Base-by-base conservation (phyloP, 2,329 filamentous ascomycete species). In the Sodiomyces alkalinus region DNA sequence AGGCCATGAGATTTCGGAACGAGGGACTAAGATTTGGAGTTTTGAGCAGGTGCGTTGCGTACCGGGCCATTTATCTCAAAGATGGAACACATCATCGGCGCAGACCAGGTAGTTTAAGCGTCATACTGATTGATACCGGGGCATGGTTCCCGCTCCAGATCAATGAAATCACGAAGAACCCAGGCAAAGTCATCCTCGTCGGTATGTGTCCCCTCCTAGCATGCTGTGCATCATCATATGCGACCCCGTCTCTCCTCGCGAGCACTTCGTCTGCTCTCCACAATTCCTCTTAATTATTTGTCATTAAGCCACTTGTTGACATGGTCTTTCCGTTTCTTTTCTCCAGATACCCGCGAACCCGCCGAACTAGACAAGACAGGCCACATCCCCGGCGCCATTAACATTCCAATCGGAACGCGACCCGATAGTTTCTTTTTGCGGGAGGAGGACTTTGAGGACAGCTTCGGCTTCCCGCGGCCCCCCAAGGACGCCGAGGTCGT, bases 381-480 rank as follows among this genome's bases (percentile, higher is more conserved):
- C 38, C 67, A 59, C 36, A 94, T 98, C 45, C 90, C 90, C 1
- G 68, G 68, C 25, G 74, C 85, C 1, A 57, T 87, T 43, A 87
- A 87, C 58, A 70, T 98, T 27, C 87, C 90, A 28, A 64, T 96
- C 37, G 68, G 64, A 6, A 77, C 74, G 5, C 65, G 74, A 22
- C 75, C 85, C 1, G 85, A 94, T 51, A 77, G 77, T 33, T 74
- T 92, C 44, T 78, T 85, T 51, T 64, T 94, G 6, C 49, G 63
- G 0, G 61, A 65, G 1, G 78, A 81, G 9, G 85, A 93, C 38
- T 96, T 96, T 46, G 68, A 80, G 46, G 80, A 83, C 34, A 59
- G 76, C 11, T 86, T 83, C 52, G 86, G 83, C 4, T 92, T 80
- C 45, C 56, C 64, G 33, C 79, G 81, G 35, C 86, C 64, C 0